These are phyloP conservation scores for Epichloe glyceriae DNA, from an alignment of 2,329 filamentous ascomycete genomes.

Conservation along the genomic window DNA sequence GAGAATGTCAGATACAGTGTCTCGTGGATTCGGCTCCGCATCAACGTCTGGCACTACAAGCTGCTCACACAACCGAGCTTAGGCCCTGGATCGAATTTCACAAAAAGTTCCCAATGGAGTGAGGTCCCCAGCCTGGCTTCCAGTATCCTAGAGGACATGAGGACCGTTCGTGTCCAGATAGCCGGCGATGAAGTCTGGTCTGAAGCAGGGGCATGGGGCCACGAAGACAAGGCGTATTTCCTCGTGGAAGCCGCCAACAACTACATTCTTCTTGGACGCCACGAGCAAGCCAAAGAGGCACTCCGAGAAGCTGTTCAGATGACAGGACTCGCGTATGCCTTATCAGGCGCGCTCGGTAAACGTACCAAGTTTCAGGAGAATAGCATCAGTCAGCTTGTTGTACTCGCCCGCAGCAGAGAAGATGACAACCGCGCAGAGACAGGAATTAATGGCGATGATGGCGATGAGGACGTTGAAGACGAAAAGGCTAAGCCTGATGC, in stretches of 20 bases:
- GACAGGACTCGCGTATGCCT: conserved; percentile 63
- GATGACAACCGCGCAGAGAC: conserved; percentile 14
- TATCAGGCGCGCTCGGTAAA: conserved; percentile 81
- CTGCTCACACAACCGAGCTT: conserved; percentile 44
- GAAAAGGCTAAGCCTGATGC: conserved; percentile 43
- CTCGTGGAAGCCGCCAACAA: conserved; percentile 72
- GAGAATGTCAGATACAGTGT: conserved; percentile 35
- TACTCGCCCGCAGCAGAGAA: conserved; percentile 65
- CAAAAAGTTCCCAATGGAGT: conserved; percentile 43
- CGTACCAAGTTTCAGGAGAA: conserved; percentile 69
- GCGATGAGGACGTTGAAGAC: conserved; percentile 11
- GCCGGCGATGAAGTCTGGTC: conserved; percentile 26
- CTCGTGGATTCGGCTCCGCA: conserved; percentile 54
- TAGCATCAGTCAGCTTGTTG: conserved; percentile 76
- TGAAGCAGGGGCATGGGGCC: conserved; percentile 23
- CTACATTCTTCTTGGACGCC: conserved; percentile 71
- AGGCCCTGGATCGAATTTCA: conserved; percentile 40
- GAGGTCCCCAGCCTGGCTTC: conserved; percentile 45
- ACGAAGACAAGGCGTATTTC: conserved; percentile 51
- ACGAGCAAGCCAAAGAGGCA: conserved; percentile 59
- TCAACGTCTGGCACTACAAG: conserved; percentile 58
- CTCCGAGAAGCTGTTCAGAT: conserved; percentile 53
- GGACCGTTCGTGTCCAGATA: conserved; percentile 27
- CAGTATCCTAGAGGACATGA: conserved; percentile 30
- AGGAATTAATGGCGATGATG: background rate